Evolutionary conservation across 1,139 yeast species (phyloP), one percentile per base, ranked within the genome.

Genomic region (Zhuliangozyma blackwelliae): DNA sequence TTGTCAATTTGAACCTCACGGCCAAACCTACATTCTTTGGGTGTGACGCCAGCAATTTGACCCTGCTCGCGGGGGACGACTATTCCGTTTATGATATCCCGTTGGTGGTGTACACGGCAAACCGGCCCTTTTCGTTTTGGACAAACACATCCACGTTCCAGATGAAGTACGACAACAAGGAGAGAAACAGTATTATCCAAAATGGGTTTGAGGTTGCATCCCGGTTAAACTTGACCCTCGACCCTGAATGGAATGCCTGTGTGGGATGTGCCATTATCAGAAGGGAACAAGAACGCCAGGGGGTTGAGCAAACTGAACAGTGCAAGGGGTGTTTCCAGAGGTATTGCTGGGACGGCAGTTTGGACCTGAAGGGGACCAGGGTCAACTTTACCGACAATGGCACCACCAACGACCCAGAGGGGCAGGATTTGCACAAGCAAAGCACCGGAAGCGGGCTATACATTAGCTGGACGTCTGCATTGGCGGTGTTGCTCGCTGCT

Each of bases 351-450:
- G 61, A 64, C 39, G 74, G 74, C 3, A 50, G 31, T 7, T 33
- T 43, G 28, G 34, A 37, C 9, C 28, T 28, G 23, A 19, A 31
- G 19, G 59, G 10, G 20, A 40, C 48, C 20, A 49, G 48, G 37
- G 55, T 63, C 38, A 72, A 73, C 45, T 76, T 72, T 54, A 75
- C 80, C 12, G 53, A 55, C 8, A 57, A 64, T 11, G 81, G 80
- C 38, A 52, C 67, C 27, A 74, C 78, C 27, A 55, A 58, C 40
- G 69, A 63, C 9, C 26, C 10, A 23, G 10, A 10, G n/a, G 9
- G 26, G 26, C n/a, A 23, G 26, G 26, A 23, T 16, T 16, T 16
- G 16, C 16, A 16, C 16, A 39, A 37, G 28, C 19, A 29, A 13
- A 35, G 32, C 28, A 34, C 11, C 26, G 37, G 37, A 5, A 31